phyloP scores from a whole-genome alignment of 345 rosid species.

The Syzygium aqueum region DNA sequence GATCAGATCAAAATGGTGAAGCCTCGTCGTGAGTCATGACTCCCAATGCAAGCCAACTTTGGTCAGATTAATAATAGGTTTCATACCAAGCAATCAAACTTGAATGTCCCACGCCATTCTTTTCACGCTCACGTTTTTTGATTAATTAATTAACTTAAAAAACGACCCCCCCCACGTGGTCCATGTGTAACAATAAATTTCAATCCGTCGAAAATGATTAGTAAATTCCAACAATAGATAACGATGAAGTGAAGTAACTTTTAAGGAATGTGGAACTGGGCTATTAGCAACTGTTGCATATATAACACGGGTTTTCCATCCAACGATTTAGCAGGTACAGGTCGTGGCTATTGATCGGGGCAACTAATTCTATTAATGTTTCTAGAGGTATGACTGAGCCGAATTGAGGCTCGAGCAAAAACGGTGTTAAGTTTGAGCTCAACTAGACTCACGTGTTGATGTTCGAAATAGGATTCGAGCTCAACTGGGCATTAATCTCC shows the following conservation, averaged over 20 bases:
- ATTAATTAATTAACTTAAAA: not conserved
- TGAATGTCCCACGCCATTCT: not conserved
- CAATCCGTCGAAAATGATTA: not conserved
- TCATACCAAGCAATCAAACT: not conserved
- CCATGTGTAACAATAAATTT: not conserved
- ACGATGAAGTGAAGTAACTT: not conserved
- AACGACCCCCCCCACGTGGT: not conserved
- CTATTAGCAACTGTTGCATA: not conserved
- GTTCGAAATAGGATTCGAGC: not conserved
- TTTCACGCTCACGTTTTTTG: not conserved
- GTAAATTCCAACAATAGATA: not conserved
- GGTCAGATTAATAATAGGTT: not conserved
- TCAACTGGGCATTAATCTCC: not conserved
- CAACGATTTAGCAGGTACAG: not conserved
- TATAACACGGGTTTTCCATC: not conserved
- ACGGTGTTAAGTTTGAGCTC: not conserved
- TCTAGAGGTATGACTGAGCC: not conserved
- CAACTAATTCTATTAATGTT: not conserved
- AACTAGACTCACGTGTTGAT: rapidly evolving
- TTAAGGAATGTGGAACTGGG: not conserved
- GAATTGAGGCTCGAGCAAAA: not conserved
- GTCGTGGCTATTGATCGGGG: not conserved
- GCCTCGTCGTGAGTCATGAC: not conserved
- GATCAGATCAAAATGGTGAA: not conserved
- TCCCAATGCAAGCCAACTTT: not conserved